Evolutionary conservation across 345 rosid genomes (phyloP), one percentile per base, ranked within the genome.

Genomic region (Populus nigra): DNA sequence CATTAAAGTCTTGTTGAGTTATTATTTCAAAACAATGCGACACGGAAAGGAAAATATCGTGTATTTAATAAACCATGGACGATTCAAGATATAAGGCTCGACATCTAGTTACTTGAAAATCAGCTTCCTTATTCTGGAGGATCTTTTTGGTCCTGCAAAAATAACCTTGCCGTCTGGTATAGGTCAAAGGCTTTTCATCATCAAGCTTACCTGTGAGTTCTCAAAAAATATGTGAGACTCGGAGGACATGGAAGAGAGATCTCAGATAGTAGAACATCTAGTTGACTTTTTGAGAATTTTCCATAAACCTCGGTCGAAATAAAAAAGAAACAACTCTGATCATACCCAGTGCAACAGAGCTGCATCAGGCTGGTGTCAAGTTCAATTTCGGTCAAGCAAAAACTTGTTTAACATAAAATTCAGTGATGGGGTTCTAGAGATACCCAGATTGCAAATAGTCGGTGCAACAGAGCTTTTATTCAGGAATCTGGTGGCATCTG

Each of bases 51-150:
- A 29, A 1, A 68, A 35, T n/a, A 77, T 29, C 18, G 59, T 0
- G 13, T 69, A 20, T 69, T 38, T 36, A 29, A 69, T 31, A 77
- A 41, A 69, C 72, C 73, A 4, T 33, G 79, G 31, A 27, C 61
- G n/a, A 57, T 77, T 23, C 16, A 7, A 5, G 77, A 71, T 18
- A 67, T 79, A 4, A 50, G 22, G 35, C 18, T 0, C 0, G 82
- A 85, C 13, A 53, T 85, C 31, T 2, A 59, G 39, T 38, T 77
- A 59, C 65, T 82, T 0, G 85, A 85, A 73, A 85, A 83, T 73
- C 84, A 85, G 68, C 45, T 82, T 76, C 85, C 88, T 6, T 35
- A 78, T 85, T 22, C 73, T 83, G 35, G 63, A 36, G 3, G 88
- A 80, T 6, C 22, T 76, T 8, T 73, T 72, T 45, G 35, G 47